phyloP scores from a whole-genome alignment of 2,329 filamentous ascomycete genomes.

The Xylariaceae sp. region DNA sequence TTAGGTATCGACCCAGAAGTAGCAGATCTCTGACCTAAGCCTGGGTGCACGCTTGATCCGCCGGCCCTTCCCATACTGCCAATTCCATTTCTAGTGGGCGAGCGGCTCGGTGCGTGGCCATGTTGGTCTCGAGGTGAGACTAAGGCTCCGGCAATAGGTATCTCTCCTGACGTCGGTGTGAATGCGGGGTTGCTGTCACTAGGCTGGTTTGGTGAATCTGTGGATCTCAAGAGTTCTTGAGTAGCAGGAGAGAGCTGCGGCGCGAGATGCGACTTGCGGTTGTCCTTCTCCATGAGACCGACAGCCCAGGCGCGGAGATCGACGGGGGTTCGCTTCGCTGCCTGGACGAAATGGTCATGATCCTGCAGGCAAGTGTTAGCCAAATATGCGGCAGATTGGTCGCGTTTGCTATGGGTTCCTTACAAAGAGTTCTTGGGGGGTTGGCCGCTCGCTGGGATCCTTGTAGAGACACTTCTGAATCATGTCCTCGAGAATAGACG shows the following conservation, averaged over 20 bases:
- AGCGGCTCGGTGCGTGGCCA: constrained; percentile 45
- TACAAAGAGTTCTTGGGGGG: constrained; percentile 90
- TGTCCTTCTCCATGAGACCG: constrained; percentile 89
- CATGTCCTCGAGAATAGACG: constrained; percentile 91
- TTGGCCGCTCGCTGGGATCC: constrained; percentile 82
- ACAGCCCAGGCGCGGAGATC: constrained; percentile 92
- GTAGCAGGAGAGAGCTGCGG: constrained; percentile 77
- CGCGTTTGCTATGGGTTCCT: constrained; percentile 34
- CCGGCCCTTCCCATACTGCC: constrained; percentile 45
- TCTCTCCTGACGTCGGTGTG: constrained; percentile 71
- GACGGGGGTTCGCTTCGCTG: constrained; percentile 93
- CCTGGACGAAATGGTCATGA: constrained; percentile 89
- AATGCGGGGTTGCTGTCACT: constrained; percentile 45
- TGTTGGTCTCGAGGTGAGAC: constrained; percentile 52
- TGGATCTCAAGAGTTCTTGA: constrained; percentile 68
- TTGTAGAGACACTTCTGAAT: constrained; percentile 95
- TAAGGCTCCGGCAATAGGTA: constrained; percentile 62
- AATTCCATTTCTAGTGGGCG: constrained; percentile 50
- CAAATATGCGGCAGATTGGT: constrained; percentile 17
- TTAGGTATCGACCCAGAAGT: constrained; percentile 55
- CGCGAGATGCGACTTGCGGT: constrained; percentile 89
- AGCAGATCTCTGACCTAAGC: constrained; percentile 50
- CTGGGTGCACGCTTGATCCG: constrained; percentile 47
- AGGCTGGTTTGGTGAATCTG: constrained; percentile 56
- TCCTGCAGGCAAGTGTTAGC: constrained; percentile 55